These are phyloP conservation scores for Ustilaginoidea virens DNA, from an alignment of 2,329 filamentous ascomycete species.

Conservation along the genomic window DNA sequence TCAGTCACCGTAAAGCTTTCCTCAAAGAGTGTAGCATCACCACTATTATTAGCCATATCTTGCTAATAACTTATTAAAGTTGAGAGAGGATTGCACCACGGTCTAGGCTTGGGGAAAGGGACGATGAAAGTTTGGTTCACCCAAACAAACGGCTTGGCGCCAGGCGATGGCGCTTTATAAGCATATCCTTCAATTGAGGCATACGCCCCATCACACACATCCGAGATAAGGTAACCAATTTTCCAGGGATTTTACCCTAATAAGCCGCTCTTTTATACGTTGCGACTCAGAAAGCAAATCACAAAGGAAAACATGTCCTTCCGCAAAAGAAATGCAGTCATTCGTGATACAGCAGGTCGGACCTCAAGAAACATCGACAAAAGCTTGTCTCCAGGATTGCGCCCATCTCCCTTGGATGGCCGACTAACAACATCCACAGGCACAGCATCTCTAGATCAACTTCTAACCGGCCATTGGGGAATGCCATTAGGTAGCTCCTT, in stretches of 20 bases:
- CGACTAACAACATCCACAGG: slow-evolving; percentile 83
- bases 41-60: slow-evolving; percentile 30
- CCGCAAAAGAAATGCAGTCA: slow-evolving; percentile 38
- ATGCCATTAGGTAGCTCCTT: slow-evolving; percentile 68
- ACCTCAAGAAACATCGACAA: slow-evolving; percentile 16
- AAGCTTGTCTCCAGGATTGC: slow-evolving; percentile 34
- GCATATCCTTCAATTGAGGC: slow-evolving; percentile 12
- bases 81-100: neutral
- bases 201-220: slow-evolving; percentile 3
- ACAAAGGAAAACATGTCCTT: slow-evolving; percentile 32
- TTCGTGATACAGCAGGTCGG: slow-evolving; percentile 18
- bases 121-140: neutral
- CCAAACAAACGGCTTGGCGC: neutral
- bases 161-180: neutral
- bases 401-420: slow-evolving; percentile 80
- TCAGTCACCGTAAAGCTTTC: slow-evolving; percentile 74
- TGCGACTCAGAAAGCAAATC: neutral
- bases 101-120: too few species aligned
- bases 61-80: neutral
- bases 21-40: slow-evolving; percentile 87
- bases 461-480: slow-evolving; percentile 76
- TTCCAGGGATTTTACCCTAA: too few species aligned
- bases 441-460: slow-evolving; percentile 66
- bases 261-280: too few species aligned
- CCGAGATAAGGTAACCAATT: too few species aligned